These are phyloP conservation scores for Hemisphaericaspora xylanilytica DNA, from an alignment of 1,139 yeast species.

Conservation along the genomic window DNA sequence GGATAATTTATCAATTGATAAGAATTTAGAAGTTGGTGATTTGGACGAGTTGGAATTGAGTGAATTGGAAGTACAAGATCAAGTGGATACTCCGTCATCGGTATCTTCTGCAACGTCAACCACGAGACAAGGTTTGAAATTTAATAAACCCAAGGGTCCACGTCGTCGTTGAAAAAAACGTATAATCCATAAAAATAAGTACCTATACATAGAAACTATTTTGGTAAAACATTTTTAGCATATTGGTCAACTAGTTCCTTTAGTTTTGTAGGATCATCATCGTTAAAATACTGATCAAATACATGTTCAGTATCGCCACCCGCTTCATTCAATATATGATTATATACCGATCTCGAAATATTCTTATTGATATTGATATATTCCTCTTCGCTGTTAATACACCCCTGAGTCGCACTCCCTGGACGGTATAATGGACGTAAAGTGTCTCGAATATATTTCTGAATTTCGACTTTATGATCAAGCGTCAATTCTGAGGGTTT, in stretches of 20 bases:
- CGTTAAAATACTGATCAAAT: constrained; percentile 11
- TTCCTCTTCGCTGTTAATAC: constrained; percentile 25
- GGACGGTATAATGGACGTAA: constrained; percentile 45
- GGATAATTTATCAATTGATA: constrained; percentile 24
- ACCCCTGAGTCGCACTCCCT: constrained; percentile 8
- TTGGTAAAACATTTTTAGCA: constrained; percentile 20
- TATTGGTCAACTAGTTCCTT: constrained; percentile 23
- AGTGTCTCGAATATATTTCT: constrained; percentile 49
- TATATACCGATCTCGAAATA: constrained; percentile 47
- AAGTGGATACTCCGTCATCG: constrained; percentile 15
- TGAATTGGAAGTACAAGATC: constrained; percentile 22
- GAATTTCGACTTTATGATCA: constrained; percentile 50
- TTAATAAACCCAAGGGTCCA: constrained; percentile 58
- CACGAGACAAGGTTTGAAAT: constrained; percentile 28
- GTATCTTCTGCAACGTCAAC: constrained; percentile 13
- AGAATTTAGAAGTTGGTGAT: constrained; percentile 66
- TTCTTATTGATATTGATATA: constrained; percentile 37
- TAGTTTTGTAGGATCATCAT: constrained; percentile 17
- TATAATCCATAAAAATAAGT: too few species aligned
- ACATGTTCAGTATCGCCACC: constrained; percentile 10
- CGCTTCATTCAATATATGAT: constrained; percentile 20
- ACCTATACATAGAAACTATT: constrained; percentile 2
- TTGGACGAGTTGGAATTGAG: constrained; percentile 57
- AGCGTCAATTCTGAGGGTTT: constrained; percentile 25
- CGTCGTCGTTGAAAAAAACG: constrained; percentile 34